Evolutionary conservation across 768 basidiomycete genomes (phyloP), one percentile per base, ranked within the genome.

Genomic region (Trametes cubensis): DNA sequence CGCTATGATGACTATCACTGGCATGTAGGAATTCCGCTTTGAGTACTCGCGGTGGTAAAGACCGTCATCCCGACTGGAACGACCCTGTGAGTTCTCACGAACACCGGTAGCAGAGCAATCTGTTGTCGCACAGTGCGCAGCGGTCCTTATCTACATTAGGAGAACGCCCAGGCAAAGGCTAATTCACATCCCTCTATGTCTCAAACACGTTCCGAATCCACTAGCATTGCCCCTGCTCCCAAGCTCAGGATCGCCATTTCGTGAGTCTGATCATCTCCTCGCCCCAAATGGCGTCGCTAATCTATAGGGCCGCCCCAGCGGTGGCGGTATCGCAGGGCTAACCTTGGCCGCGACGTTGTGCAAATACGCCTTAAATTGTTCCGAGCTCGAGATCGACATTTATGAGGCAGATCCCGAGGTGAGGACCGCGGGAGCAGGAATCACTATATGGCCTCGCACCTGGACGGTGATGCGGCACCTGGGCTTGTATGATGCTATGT

Each of bases 401-500:
- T 83, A 83, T 57, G 83, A 83, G 70, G 76, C 79, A 2, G 77
- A 75, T 20, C 65, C 76, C 4, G 72, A 74, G 20, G 71, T 81
- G 15, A 72, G 74, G 15, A 73, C 74, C 6, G 62, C 71, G 5
- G 80, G 80, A 1, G 76, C 75, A 6, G 79, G 82, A 69, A 38
- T 81, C 73, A 38, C 77, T 72, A 70, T 83, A 6, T 81, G 80
- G 81, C 69, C 69, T 6, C 71, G 79, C 20, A 80, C 80, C 11
- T 79, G 79, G 77, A 70, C 70, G 14, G 73, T 81, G 13, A 58
- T 83, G 56, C 67, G 74, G n/a, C 68, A 71, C 11, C 77, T 84
- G 55, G 79, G 78, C 1, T 62, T 83, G 28, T 47, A 64, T 23
- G 62, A 49, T 15, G 66, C 67, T 6, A 39, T 69, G 3, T 47